Conservation (phyloP, 257 asterid species). For the Forsythia viridissima region DNA sequence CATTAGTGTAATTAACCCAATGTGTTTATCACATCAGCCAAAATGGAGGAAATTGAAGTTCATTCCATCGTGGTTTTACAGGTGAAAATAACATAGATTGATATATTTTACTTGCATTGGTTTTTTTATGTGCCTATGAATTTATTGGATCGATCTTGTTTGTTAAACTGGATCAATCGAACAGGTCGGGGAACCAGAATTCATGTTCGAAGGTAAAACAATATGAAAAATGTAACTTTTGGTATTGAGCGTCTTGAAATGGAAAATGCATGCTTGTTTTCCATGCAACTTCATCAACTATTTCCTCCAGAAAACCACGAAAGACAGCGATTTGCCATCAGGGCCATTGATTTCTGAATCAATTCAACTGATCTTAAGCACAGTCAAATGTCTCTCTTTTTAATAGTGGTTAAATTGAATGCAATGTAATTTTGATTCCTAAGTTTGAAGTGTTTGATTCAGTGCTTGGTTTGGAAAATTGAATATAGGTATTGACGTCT, state of each 20-base stretch:
- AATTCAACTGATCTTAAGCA: constrained; percentile 46
- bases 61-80: constrained; percentile 57
- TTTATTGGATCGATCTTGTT: not conserved
- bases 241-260: constrained; percentile 59
- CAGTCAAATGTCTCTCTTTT: constrained; percentile 48
- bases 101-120: not conserved
- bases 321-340: constrained; percentile 21
- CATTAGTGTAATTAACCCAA: too few relatives aligned
- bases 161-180: constrained; percentile 18
- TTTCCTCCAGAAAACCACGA: constrained; percentile 44
- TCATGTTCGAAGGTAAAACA: constrained; percentile 57
- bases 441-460: constrained; percentile 20
- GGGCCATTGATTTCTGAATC: constrained; percentile 45
- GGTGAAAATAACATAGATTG: constrained; percentile 35
- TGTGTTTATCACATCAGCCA: constrained; percentile 67
- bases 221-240: constrained; percentile 73
- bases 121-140: too few relatives aligned
- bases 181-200: constrained; percentile 64
- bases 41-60: constrained; percentile 61
- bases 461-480: constrained; percentile 43
- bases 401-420: constrained; percentile 11
- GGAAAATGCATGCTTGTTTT: constrained; percentile 67
- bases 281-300: constrained; percentile 65
- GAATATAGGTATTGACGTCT: constrained; percentile 77
- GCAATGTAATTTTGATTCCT: not conserved